Conservation (phyloP, 1,284 basidiomycete genomes). For the Puccinia sorghi region DNA sequence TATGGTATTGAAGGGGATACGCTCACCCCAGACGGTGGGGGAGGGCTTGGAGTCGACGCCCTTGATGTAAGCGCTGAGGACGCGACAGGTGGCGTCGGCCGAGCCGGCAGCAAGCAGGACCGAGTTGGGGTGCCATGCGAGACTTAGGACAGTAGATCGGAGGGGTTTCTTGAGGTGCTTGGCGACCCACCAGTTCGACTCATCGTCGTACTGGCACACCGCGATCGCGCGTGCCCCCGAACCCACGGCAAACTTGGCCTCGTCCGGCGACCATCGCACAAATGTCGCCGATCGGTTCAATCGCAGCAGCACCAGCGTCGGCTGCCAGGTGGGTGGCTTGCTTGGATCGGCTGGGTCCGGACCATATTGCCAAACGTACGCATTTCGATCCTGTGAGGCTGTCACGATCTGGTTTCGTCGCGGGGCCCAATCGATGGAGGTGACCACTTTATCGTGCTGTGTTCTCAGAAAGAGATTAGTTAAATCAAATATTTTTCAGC, state of each 20-base stretch:
- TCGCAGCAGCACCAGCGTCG: constrained; percentile 90
- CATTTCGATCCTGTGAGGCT: constrained; percentile 96
- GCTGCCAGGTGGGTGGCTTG: constrained; percentile 79
- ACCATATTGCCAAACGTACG: constrained; percentile 87
- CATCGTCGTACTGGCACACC: constrained; percentile 89
- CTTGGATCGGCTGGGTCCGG: constrained; percentile 72
- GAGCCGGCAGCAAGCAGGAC: constrained; percentile 91
- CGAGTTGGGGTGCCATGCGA: constrained; percentile 98
- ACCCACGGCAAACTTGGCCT: constrained; percentile 98
- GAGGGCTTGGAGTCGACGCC: constrained; percentile 91
- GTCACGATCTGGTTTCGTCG: constrained; percentile 95
- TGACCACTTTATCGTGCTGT: constrained; percentile 97
- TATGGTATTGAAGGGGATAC: constrained; percentile 94
- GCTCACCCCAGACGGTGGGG: constrained; percentile 92
- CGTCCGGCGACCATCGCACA: constrained; percentile 93
- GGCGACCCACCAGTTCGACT: constrained; percentile 99
- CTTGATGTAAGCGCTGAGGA: constrained; percentile 99
- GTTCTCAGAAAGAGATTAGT: background rate
- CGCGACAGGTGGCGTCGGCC: constrained; percentile 91
- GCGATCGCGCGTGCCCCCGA: constrained; percentile 92
- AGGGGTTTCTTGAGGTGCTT: constrained; percentile 97
- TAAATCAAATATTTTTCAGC: background rate
- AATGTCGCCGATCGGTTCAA: constrained; percentile 94
- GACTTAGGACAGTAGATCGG: constrained; percentile 82
- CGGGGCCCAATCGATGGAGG: constrained; percentile 98